Evolutionary conservation across 208 protist species (phyloP), one percentile per base, ranked within the genome.

Genomic region (Crithidia expoeki): DNA sequence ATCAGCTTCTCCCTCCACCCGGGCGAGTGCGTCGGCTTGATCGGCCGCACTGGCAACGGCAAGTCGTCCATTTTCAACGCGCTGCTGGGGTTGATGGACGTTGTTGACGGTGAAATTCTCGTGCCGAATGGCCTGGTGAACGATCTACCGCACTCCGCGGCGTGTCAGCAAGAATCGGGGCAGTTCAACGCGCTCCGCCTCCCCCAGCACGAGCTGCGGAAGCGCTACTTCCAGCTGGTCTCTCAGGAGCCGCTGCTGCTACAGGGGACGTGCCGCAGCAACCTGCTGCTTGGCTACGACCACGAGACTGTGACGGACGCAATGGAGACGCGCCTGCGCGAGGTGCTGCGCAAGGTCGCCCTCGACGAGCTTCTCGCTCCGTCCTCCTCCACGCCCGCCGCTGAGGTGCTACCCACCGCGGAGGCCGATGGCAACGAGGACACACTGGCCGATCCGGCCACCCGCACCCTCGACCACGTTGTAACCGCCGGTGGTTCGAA

Each of bases 201-300:
- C 21, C 36, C 61, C 5, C 71, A 59, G 63, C 69, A 57, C 44
- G 65, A 32, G n/a, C 71, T 99, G 25, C 88, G 99, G 30, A 83
- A 72, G 50, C 42, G 68, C 28, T 85, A 84, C 49, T 89, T 99
- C 28, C 71, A 94, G 47, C 98, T 99, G 46, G 99, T 99, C 66
- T 98, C 98, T 21, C 99, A 99, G 88, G 97, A 99, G 67, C 98
- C 98, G 28, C 72, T 99, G 25, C 79, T 99, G 28, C 95, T 99
- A 58, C 72, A 85, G 9, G 98, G 98, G 68, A 97, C 98, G 30
- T 72, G 98, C 4, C 81, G 98, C 65, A 88, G 68, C 28, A 99
- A 99, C 83, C 72, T 99, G 58, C 58, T 88, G 19, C 74, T 91
- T 47, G 86, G 85, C 30, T 64, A 78, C 52, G 79, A 76, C 23